Percentiles rank a stretch among this genome's conserved stretches.
Conservation (phyloP, 2,329 filamentous ascomycete genomes). For the Penicillium fuscoglaucum region DNA sequence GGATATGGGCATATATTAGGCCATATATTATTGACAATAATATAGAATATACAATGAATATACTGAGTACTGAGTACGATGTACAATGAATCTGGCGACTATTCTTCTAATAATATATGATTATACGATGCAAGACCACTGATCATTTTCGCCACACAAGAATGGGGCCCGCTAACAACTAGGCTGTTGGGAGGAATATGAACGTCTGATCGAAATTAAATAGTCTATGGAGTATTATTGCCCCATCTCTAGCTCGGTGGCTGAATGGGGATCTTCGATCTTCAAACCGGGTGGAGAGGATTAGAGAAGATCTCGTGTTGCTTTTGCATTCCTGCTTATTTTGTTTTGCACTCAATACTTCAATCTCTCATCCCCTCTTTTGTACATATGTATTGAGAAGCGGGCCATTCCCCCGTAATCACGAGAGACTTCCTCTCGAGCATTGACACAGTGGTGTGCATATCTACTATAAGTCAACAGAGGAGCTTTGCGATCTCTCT, state of each 20-base stretch:
- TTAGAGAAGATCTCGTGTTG: background rate
- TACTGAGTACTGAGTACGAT: background rate
- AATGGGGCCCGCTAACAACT: background rate
- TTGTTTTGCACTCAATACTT: background rate
- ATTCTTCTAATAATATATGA: background rate
- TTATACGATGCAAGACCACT: background rate
- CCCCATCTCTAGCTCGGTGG: background rate
- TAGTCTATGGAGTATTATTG: background rate
- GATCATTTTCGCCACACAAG: background rate
- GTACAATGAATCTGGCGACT: background rate
- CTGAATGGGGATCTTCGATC: slow-evolving; percentile 6
- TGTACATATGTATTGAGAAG: slow-evolving; percentile 4
- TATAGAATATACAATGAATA: background rate
- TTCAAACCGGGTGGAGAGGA: background rate
- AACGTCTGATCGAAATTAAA: background rate
- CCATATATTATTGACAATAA: background rate
- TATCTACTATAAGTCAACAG: background rate
- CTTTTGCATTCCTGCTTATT: background rate
- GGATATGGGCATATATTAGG: background rate
- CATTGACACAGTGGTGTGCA: background rate
- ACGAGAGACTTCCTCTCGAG: background rate
- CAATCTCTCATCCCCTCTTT: background rate
- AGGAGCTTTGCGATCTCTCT: background rate
- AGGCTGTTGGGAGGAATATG: background rate
- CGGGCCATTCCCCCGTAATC: slow-evolving; percentile 1